Base-by-base conservation (phyloP, 306 rosid species). In the Pueraria montana region DNA sequence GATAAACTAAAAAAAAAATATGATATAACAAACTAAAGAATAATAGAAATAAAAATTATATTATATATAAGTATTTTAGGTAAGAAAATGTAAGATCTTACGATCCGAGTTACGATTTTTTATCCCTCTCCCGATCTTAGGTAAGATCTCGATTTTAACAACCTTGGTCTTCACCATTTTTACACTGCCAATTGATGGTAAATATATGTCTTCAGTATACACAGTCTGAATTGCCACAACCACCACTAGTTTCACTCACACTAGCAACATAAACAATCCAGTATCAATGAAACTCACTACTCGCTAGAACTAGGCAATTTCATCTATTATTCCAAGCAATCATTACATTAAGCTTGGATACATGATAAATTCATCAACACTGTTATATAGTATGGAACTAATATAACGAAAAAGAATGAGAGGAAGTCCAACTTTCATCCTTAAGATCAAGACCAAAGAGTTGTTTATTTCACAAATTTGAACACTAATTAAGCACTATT, bases 381-480 rank as follows among this genome's bases (percentile, higher is more conserved):
- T 36, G 40, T 36, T 36, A 36, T 34, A 36, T 6, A 36, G 40
- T 36, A 36, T 0, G 4, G 34, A 30, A 30, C 34, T 30, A 30
- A 30, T 30, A 30, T 30, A 30, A 30, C 3, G 34, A 30, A 30
- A 30, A 30, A 30, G 4, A 30, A 30, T 27, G 34, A 30, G 8
- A 24, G 46, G 68, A 74, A 74, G 43, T 53, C 30, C 77, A 66
- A 11, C 58, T 40, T 40, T 67, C 53, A 40, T 36, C 68, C 46
- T 0, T 24, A 50, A 24, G 53, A 36, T 46, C 5, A 27, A 50
- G 64, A 75, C 0, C 5, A 17, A 43, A 70, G 72, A 26, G 61
- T 26, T 36, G 18, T 48, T 61, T 34, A 11, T 42, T 56, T 17
- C 24, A 52, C 74, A 53, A 48, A 3, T 72, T 64, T 65, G 27